These are phyloP conservation scores for Aschersonia sp. DNA, from an alignment of 2,329 filamentous ascomycete species.

Conservation along the genomic window DNA sequence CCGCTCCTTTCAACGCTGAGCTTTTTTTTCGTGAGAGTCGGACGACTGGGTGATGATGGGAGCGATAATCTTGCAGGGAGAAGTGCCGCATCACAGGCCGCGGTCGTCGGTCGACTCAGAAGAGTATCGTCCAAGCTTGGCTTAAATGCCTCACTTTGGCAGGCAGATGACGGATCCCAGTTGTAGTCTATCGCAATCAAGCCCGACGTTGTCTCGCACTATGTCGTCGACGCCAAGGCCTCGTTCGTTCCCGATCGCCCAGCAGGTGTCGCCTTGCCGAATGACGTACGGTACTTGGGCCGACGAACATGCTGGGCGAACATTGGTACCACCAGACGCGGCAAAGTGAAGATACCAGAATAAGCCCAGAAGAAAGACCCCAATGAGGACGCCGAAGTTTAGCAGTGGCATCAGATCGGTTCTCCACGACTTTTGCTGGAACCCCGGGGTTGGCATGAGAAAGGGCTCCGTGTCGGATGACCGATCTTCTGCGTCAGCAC, in stretches of 20 bases:
- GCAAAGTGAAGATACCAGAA: constrained; percentile 30
- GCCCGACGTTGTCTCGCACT: constrained; percentile 24
- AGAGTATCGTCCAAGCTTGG: too few species aligned
- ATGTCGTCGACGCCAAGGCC: constrained; percentile 30
- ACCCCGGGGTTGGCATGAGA: constrained; percentile 9
- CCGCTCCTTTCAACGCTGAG: too few species aligned
- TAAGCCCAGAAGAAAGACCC: constrained; percentile 33
- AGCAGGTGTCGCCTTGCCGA: constrained; percentile 34
- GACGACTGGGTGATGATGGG: too few species aligned
- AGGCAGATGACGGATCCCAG: constrained; percentile 31
- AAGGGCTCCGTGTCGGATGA: constrained; percentile 16
- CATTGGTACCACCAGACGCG: constrained; percentile 4
- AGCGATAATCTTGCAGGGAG: too few species aligned
- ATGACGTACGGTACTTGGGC: constrained; percentile 24
- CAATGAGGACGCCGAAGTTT: constrained; percentile 40
- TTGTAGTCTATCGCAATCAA: constrained; percentile 31
- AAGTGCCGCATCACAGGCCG: too few species aligned
- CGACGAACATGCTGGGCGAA: constrained; percentile 11
- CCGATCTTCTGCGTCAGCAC: constrained; percentile 12
- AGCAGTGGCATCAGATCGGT: constrained; percentile 38
- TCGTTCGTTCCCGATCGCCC: constrained; percentile 29
- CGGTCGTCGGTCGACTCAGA: too few species aligned
- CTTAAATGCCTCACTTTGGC: constrained; percentile 9
- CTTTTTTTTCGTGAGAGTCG: too few species aligned
- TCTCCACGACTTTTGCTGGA: constrained; percentile 28